Evolutionary conservation across 2,329 filamentous ascomycete species (phyloP), one percentile per base, ranked within the genome.

Genomic region (Elsinoe arachidis): DNA sequence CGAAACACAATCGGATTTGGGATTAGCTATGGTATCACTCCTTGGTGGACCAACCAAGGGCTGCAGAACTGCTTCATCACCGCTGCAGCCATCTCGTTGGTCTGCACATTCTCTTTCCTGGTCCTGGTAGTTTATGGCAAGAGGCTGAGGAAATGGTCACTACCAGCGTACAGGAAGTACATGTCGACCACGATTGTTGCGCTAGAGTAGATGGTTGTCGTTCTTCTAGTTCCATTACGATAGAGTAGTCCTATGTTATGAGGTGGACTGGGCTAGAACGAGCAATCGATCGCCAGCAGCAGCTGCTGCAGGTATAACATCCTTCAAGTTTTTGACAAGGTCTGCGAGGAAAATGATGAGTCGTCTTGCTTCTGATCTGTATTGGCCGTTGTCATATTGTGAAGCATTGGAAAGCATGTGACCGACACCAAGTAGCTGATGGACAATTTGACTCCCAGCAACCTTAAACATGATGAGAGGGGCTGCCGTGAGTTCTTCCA

Each of bases 81-180:
- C 1, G 74, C 73, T 1, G 74, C 70, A 0, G 26, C 26, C 7
- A 30, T 30, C 26, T 30, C 26, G 7, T 9, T 30, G 26, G 37
- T 19, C 11, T 41, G 38, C 38, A 41, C 38, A 3, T 63, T 67
- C 15, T 71, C 68, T 1, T 65, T 67, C 38, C 66, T 80, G 10
- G 46, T 74, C 1, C 74, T 81, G 62, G 72, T 80, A 10, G 76
- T 71, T 61, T 80, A 69, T 58, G 79, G 79, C 2, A 78, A 77
- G 59, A 60, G 59, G 6, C 64, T 77, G 63, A 69, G 73, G 57
- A 69, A 70, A 54, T 70, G 60, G 61, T 73, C 68, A 12, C 72
- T 71, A 6, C 61, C 44, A 21, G 66, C 69, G 55, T 76, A 75
- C 61, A 70, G 66, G 59, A 66, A 66, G 34, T 73, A 72, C 61